Conservation (phyloP, 805 yeast genomes). For the Candida methanosorbosa region DNA sequence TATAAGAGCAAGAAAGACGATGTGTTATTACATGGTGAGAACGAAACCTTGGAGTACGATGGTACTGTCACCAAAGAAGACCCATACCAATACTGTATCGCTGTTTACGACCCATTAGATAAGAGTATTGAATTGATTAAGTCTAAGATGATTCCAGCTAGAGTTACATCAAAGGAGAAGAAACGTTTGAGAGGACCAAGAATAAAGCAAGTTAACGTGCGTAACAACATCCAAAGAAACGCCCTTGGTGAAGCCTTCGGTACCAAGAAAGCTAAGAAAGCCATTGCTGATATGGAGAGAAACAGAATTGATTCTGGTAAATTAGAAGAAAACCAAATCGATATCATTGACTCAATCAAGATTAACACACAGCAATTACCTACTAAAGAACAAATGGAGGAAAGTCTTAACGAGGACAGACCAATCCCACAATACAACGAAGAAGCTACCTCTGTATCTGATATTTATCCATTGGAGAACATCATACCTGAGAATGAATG, state of each 20-base stretch:
- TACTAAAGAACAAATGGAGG: conserved; percentile 51
- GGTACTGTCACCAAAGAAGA: conserved; percentile 37
- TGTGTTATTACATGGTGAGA: conserved; percentile 60
- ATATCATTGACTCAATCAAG: conserved; percentile 74
- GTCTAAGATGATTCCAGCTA: conserved; percentile 52
- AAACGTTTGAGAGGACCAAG: conserved; percentile 51
- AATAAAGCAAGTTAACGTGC: conserved; percentile 46
- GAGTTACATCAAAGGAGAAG: conserved; percentile 53
- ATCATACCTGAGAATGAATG: conserved; percentile 66
- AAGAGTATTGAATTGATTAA: conserved; percentile 56
- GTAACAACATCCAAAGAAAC: conserved; percentile 56
- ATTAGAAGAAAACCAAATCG: conserved; percentile 59
- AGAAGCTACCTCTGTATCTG: conserved; percentile 77
- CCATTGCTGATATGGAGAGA: conserved; percentile 69
- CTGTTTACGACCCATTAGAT: conserved; percentile 63
- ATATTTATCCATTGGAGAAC: conserved; percentile 65
- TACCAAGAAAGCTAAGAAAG: conserved; percentile 92
- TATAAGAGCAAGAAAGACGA: conserved; percentile 39
- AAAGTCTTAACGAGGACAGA: conserved; percentile 53
- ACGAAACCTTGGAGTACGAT: conserved; percentile 60
- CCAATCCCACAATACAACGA: conserved; percentile 75
- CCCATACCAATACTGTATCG: conserved; percentile 57
- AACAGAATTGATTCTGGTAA: conserved; percentile 82
- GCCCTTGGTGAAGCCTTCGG: conserved; percentile 95
- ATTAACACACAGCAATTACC: conserved; percentile 68